Evolutionary conservation across 805 yeast genomes (phyloP).

Genomic region (Helenozyma baotianmanensis): DNA sequence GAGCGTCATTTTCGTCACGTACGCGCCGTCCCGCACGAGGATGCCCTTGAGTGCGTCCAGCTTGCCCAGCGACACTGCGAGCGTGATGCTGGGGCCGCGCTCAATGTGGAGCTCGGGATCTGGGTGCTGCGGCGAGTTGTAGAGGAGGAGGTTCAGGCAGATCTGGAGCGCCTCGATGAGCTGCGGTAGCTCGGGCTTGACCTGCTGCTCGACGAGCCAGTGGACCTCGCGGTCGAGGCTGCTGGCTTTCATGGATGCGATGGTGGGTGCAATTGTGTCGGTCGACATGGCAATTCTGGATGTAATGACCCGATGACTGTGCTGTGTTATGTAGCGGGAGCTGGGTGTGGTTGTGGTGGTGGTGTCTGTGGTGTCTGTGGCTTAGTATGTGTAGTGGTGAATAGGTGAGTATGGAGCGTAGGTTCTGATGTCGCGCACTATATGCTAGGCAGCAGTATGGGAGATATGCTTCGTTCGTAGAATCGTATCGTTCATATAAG

Average conservation of each 20-base stretch:
- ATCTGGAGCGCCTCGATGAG: constrained; percentile 33
- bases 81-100: constrained; percentile 40
- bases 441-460: too few species aligned
- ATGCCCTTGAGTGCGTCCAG: constrained; percentile 59
- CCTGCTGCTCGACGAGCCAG: constrained; percentile 14
- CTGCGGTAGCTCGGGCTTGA: constrained; percentile 16
- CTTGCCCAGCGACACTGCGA: constrained; percentile 54
- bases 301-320: too few species aligned
- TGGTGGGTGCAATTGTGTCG: too few species aligned
- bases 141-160: constrained; percentile 32
- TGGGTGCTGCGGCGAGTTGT: constrained; percentile 35
- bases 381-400: too few species aligned
- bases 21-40: constrained; percentile 50
- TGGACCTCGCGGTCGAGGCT: constrained; percentile 17
- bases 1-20: constrained; percentile 45
- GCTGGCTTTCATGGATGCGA: constrained; percentile 4
- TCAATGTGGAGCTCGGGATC: constrained; percentile 22
- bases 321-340: too few species aligned
- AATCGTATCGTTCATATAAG: too few species aligned
- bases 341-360: too few species aligned
- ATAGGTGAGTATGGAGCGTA: too few species aligned
- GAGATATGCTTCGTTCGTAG: too few species aligned
- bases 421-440: too few species aligned
- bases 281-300: too few species aligned
- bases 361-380: too few species aligned